Evolutionary conservation across 164 flowering plant genomes (phyloP), one percentile per base, ranked within the genome.

Genomic region (Umbellularia californica): DNA sequence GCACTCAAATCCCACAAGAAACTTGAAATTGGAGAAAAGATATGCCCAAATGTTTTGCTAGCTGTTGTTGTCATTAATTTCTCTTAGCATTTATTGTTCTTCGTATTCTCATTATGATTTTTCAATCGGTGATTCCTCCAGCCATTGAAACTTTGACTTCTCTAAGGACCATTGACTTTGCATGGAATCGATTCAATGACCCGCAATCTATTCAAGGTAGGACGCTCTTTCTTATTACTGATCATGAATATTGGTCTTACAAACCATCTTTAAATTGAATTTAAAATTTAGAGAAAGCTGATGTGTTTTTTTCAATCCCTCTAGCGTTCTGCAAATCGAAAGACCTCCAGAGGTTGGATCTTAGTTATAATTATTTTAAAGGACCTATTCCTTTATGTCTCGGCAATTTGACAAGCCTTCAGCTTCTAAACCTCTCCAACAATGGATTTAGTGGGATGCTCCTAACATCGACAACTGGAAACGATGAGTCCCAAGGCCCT

Each of bases 371-470:
- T 68, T 11, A 17, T 6, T 58, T 75, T 14, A 20, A 75, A 24
- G 77, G 72, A 11, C 55, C 13, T 2, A 23, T 74, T 35, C 72
- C 77, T 14, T 19, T 28, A 30, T 74, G 77, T 65, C 65, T 68
- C 72, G 7, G 51, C 67, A 74, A 74, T 33, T 68, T 74, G 20
- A 25, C 58, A 33, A 50, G 33, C 6, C 77, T 68, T 58, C 55
- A 11, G 15, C 50, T 22, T 6, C 5, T 74, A 7, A 14, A 64
- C 23, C 33, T 64, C 28, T 64, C 67, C 10, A 0, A 3, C 3
- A 64, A 64, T 64, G 5, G 5, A 64, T 11, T 64, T 24, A 22
- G 17, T 24, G 67, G 67, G 47, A 41, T 41, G 47, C 2, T 41
- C 47, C 47, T 0, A 41, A 41, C 9, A 41, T 33, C 41, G 0